Base-by-base conservation (phyloP, 495 filamentous ascomycete genomes). In the Durotheca rogersii region DNA sequence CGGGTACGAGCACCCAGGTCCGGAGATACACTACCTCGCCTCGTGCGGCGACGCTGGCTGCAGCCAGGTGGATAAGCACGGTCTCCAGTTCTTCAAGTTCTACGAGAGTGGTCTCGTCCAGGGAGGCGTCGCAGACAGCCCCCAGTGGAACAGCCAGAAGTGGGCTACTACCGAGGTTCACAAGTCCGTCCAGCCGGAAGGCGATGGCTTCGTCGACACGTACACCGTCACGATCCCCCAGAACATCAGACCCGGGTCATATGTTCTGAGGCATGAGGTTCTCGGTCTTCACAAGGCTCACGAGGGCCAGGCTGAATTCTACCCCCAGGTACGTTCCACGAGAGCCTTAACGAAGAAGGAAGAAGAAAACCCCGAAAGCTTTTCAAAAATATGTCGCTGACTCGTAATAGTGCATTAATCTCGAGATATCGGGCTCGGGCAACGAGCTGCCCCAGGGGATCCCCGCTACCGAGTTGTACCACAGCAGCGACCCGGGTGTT, bases 81-180 rank as follows among this genome's bases (percentile, higher is more conserved):
- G 47, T 11, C 74, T 90, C 12, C 56, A 79, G 46, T 90, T 83
- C 71, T 86, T 89, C 70, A 90, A 90, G 77, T 82, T 91, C 49
- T 79, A 77, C 39, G 73, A 81, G 65, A 62, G 68, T 17, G 81
- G 77, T 46, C 69, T 89, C 19, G 60, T 82, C 47, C 52, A 72
- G 51, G 75, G 72, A 42, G 51, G 47, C 12, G 61, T 51, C 20
- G 78, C 76, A 19, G 81, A 77, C 17, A 52, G 5, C 19, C 62
- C 27, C 14, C 52, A 34, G 2, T 60, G 56, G 56, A 39, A 38
- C 11, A 55, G 40, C 3, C 56, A 60, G 12, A 78, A 64, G 20
- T 91, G 87, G 87, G 82, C 80, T n/a, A 68, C 79, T 6, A 60
- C 56, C 6, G 56, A 60, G 18, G 46, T 60, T 7, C 56, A 60